Base-by-base conservation (phyloP, 257 asterid species). In the Solanum lignicaule region DNA sequence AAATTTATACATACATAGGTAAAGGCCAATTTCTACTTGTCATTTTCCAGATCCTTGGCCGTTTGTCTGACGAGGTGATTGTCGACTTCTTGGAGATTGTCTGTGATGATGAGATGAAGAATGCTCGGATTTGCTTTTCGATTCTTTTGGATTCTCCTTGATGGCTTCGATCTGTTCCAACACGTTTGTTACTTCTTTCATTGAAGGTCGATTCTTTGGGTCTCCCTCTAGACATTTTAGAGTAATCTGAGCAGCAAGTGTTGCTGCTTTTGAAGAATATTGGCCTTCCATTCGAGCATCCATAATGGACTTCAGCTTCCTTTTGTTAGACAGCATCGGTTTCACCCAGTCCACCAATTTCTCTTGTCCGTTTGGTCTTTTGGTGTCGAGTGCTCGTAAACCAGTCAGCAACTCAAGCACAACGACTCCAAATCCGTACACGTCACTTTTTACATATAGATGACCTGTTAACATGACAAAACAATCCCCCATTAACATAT, bases 361-460 rank as follows among this genome's bases (percentile, higher is more conserved):
- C 10, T 66, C 55, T 33, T 21, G 76, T 78, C 87, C 87, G 1
- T 13, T 82, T n/a, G 85, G 84, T 9, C 89, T 78, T 87, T 71
- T 86, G 7, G 32, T 8, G 69, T 86, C 87, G 3, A 81, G 79
- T 39, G 85, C 89, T 48, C 90, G 84, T 71, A 89, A 52, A 18
- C 90, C 87, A 6, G 88, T 88, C 78, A 88, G 7, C 14, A 88
- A 79, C 88, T 88, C 90, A 20, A 88, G 90, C 52, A 88, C 55
- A 5, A 88, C 90, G 0, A 88, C 90, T 13, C 90, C 90, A 31
- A 88, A 88, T 15, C 90, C 88, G 1, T 86, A 88, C 8, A 88
- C 90, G 5, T 88, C 90, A 32, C 88, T 88, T 88, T 88, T 88
- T 33, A 88, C 79, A 7, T 88, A 88, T 13, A 88, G 87, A 79